Conservation (phyloP, 2,329 filamentous ascomycete species). For the Sclerotinia nivalis region DNA sequence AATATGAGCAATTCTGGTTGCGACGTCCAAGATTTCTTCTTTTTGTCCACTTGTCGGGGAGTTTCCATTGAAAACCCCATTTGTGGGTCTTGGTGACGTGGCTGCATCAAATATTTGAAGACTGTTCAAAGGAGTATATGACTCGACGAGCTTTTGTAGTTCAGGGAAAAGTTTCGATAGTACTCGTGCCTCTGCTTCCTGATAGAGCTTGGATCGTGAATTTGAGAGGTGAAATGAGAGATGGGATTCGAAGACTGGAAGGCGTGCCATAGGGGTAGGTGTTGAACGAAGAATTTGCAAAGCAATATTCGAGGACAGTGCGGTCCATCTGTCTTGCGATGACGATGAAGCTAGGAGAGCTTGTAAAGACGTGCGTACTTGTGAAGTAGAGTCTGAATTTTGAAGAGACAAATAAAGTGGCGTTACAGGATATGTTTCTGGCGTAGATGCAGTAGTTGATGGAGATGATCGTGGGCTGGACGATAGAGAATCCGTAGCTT, state of each 20-base stretch:
- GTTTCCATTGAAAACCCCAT: slow-evolving; percentile 11
- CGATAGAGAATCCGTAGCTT: slow-evolving; percentile 28
- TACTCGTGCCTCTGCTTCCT: slow-evolving; percentile 37
- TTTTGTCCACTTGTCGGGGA: slow-evolving; percentile 26
- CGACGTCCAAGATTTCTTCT: slow-evolving; percentile 61
- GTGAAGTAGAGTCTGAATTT: slow-evolving; percentile 32
- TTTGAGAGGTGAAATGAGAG: slow-evolving; percentile 40
- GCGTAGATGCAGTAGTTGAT: slow-evolving; percentile 36
- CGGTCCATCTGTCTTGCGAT: slow-evolving; percentile 37
- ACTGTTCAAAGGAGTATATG: slow-evolving; percentile 38
- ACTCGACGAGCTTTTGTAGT: slow-evolving; percentile 38
- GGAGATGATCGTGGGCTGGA: slow-evolving; percentile 40
- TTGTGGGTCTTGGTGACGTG: slow-evolving; percentile 33
- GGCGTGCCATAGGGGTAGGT: slow-evolving; percentile 35
- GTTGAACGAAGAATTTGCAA: slow-evolving; percentile 41
- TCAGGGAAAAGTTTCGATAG: slow-evolving; percentile 35
- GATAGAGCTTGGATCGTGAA: slow-evolving; percentile 35
- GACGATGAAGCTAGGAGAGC: slow-evolving; percentile 39
- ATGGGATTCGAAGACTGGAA: slow-evolving; percentile 39
- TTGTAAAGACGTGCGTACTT: slow-evolving; percentile 37
- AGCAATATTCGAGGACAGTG: slow-evolving; percentile 36
- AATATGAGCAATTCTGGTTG: slow-evolving; percentile 78
- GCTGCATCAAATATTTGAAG: slow-evolving; percentile 41
- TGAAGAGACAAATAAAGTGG: slow-evolving; percentile 36
- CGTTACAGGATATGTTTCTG: slow-evolving; percentile 34